Percentiles rank a stretch among this genome's conserved stretches.
Evolutionary conservation across 1,284 basidiomycete species (phyloP).

Genomic region (Ceratobasidium sp.): DNA sequence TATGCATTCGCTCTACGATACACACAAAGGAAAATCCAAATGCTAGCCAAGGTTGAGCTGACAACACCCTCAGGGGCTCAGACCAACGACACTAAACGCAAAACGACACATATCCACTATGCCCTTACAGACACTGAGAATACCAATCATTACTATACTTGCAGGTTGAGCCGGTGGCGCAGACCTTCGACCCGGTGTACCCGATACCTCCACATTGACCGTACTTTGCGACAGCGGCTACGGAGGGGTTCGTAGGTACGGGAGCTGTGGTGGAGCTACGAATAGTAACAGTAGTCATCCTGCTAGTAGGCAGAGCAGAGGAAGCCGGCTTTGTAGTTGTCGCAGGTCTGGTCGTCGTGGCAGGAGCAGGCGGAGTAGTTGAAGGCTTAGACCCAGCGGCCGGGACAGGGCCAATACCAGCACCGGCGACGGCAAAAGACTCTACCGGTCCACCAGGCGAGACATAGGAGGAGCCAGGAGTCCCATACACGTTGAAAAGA

Average conservation of each 20-base stretch:
- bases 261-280: slow-evolving; percentile 6
- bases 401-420: slow-evolving; percentile 24
- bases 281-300: slow-evolving; percentile 32
- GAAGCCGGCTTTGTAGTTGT: neutral
- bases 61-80: neutral
- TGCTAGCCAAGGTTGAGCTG: neutral
- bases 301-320: neutral
- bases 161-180: slow-evolving; percentile 38
- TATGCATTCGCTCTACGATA: neutral
- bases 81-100: neutral
- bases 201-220: slow-evolving; percentile 40
- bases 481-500: slow-evolving; percentile 29
- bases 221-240: slow-evolving; percentile 34
- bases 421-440: slow-evolving; percentile 15
- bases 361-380: neutral
- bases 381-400: slow-evolving; percentile 32
- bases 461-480: slow-evolving; percentile 8
- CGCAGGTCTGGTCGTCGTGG: slow-evolving; percentile 4
- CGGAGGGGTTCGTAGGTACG: slow-evolving; percentile 9
- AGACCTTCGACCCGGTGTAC: slow-evolving; percentile 33
- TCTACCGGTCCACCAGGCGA: slow-evolving; percentile 28
- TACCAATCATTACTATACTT: slow-evolving; percentile 39
- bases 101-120: neutral
- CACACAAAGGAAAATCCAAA: neutral
- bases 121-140: slow-evolving; percentile 40